Evolutionary conservation across 257 asterid species (phyloP).

Genomic region (Craterostigma plantagineum): DNA sequence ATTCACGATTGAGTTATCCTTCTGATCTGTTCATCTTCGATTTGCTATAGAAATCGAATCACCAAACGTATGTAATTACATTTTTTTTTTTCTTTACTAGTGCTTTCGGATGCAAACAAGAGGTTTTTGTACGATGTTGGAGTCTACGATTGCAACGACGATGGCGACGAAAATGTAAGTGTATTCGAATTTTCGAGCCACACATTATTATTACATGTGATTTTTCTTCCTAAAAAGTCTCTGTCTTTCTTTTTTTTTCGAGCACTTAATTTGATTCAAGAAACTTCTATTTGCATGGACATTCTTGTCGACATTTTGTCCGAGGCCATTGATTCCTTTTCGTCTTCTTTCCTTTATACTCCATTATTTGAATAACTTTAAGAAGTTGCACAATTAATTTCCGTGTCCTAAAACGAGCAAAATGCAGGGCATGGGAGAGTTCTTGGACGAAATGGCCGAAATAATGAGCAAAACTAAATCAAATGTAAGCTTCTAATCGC

Average conservation of each 20-base stretch:
- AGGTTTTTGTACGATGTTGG: conserved; percentile 82
- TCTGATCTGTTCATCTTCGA: no score
- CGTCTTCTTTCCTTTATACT: conserved; percentile 2
- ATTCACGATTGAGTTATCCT: no score
- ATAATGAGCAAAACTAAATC: conserved; percentile 48
- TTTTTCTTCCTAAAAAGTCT: not conserved
- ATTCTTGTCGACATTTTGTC: not conserved
- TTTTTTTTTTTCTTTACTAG: conserved; percentile 26
- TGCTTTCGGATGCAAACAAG: conserved; percentile 63
- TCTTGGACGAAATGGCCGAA: conserved; percentile 56
- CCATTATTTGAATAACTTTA: no score
- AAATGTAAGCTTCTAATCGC: conserved; percentile 24
- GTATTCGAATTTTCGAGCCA: not conserved
- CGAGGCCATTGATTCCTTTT: not conserved
- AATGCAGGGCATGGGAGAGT: conserved; percentile 72
- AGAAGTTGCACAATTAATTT: no score
- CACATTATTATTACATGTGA: conserved; percentile 1
- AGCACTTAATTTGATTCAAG: no score
- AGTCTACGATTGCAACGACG: conserved; percentile 56
- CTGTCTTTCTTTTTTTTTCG: no score
- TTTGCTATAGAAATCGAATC: no score
- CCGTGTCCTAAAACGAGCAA: not conserved
- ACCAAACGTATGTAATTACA: no score
- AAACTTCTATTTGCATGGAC: not conserved
- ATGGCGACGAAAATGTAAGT: conserved; percentile 57